phyloP scores from a whole-genome alignment of 2,329 filamentous ascomycete species.

The Botryosphaeria dothidea region DNA sequence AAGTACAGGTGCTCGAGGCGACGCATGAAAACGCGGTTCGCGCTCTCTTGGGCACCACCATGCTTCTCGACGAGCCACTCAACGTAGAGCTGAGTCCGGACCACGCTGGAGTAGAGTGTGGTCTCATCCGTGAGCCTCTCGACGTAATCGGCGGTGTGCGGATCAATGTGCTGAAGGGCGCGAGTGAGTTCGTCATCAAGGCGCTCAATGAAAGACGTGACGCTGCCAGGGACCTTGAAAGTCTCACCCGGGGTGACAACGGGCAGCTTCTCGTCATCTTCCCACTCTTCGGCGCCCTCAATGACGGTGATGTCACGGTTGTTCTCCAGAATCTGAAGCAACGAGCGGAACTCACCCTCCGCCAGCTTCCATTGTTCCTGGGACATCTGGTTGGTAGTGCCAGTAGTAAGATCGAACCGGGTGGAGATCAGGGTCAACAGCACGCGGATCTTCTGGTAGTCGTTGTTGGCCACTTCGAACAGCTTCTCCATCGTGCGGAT shows the following conservation, averaged over 20 bases:
- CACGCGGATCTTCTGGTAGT: constrained; percentile 92
- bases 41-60: constrained; percentile 76
- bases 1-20: constrained; percentile 98
- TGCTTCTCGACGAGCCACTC: constrained; percentile 76
- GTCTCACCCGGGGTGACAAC: constrained; percentile 71
- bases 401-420: constrained; percentile 86
- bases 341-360: constrained; percentile 77
- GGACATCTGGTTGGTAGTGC: constrained; percentile 79
- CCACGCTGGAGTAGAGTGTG: constrained; percentile 86
- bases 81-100: constrained; percentile 84
- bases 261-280: constrained; percentile 95
- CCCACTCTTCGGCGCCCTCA: constrained; percentile 96
- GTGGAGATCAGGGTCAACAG: constrained; percentile 90
- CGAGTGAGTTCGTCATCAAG: constrained; percentile 96
- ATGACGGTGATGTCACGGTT: constrained; percentile 82
- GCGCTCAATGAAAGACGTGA: constrained; percentile 92
- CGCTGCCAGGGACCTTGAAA: constrained; percentile 88
- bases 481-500: constrained; percentile 98
- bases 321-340: constrained; percentile 77
- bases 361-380: constrained; percentile 97
- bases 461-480: constrained; percentile 80
- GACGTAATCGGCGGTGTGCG: constrained; percentile 98
- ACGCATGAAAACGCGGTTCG: constrained; percentile 92
- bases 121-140: constrained; percentile 91
- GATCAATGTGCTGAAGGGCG: constrained; percentile 96